Base-by-base conservation (phyloP, 345 rosid species). In the Populus tremula region DNA sequence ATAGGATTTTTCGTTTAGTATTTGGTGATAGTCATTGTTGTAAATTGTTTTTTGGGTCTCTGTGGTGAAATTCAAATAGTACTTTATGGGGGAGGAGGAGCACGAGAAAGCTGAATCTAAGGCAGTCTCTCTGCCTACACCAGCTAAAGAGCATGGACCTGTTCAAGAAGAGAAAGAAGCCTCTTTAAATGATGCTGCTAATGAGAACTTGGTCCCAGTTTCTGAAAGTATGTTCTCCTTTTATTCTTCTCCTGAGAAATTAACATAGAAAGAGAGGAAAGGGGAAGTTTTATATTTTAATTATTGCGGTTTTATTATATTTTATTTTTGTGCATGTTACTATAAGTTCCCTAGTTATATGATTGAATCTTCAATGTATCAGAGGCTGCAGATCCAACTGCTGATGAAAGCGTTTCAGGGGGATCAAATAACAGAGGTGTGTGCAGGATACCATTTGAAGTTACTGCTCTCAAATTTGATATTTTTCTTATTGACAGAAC, bases 41-140 rank as follows among this genome's bases (percentile, higher is more conserved):
- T 25, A 4, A 11, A 27, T 69, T 41, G 23, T 13, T 49, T 63
- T 35, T 21, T 72, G 14, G 50, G 20, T 41, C 59, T 27, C 77
- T 21, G 78, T 76, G 77, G 80, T 82, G 74, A 81, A 82, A 77
- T 64, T 85, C 59, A 70, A 81, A 79, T 81, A 79, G 16, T 78
- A 68, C 73, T 75, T 83, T 35, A 83, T 86, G 89, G 87, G 70
- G 14, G 87, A 83, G 72, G 83, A 80, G 75, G 85, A 73, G 39
- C 54, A 78, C 72, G 69, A 38, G 69, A 77, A 70, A 69, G 70
- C n/a, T 59, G 85, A 77, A 69, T 10, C 71, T 36, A 77, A 16
- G 54, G 75, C 61, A 21, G 67, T 56, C 35, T 72, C 82, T 47
- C 59, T 50, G 67, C 23, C 73, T 35, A 17, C 54, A 36, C 35